phyloP scores from a whole-genome alignment of 2,329 filamentous ascomycete species.

The Botrytis fabae region DNA sequence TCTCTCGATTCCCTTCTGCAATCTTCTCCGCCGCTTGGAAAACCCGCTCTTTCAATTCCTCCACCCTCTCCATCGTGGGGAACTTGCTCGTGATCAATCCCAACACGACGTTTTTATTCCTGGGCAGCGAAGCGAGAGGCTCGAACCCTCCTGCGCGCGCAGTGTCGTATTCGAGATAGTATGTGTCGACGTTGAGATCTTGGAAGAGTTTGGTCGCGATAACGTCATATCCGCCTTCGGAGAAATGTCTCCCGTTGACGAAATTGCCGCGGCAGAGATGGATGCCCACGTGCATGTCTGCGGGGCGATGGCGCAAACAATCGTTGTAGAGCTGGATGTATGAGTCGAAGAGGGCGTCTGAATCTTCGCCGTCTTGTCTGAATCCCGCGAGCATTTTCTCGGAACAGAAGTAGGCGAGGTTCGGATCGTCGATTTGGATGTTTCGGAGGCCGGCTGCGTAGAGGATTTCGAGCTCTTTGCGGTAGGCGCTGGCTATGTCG shows the following conservation, averaged over 20 bases:
- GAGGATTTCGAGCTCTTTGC: slow-evolving; percentile 52
- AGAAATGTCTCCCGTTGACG: slow-evolving; percentile 64
- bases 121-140: slow-evolving; percentile 60
- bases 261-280: slow-evolving; percentile 73
- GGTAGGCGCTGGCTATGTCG: slow-evolving; percentile 55
- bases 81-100: slow-evolving; percentile 66
- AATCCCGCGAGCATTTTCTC: slow-evolving; percentile 70
- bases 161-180: slow-evolving; percentile 70
- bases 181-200: slow-evolving; percentile 63
- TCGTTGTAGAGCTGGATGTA: slow-evolving; percentile 80
- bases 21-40: slow-evolving; percentile 65
- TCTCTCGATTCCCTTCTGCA: slow-evolving; percentile 65
- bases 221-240: slow-evolving; percentile 65
- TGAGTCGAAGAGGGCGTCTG: slow-evolving; percentile 69
- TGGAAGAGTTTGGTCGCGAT: slow-evolving; percentile 67
- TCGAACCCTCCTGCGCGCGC: slow-evolving; percentile 65
- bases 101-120: slow-evolving; percentile 62
- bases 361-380: slow-evolving; percentile 66
- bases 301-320: slow-evolving; percentile 60
- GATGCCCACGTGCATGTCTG: slow-evolving; percentile 74
- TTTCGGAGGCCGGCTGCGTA: slow-evolving; percentile 55
- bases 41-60: slow-evolving; percentile 60
- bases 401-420: slow-evolving; percentile 71
- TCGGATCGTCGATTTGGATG: slow-evolving; percentile 57
- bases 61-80: slow-evolving; percentile 60